phyloP scores from a whole-genome alignment of 1,139 yeast genomes.

The Kodamaea anthophila region DNA sequence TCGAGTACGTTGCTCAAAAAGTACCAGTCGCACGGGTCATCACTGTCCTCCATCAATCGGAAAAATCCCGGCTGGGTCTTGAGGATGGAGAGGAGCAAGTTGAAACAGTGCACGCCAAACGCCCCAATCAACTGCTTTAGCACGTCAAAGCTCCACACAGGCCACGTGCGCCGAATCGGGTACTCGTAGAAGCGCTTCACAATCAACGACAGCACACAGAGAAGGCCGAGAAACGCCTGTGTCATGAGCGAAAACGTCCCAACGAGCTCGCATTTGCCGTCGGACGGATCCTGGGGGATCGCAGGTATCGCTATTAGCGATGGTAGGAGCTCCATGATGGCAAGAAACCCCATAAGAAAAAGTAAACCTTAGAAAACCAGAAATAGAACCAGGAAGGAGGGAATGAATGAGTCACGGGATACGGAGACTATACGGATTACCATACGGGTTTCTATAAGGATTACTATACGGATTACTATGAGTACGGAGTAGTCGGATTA shows the following conservation, averaged over 20 bases:
- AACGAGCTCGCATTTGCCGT: slow-evolving; percentile 51
- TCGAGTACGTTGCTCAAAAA: slow-evolving; percentile 82
- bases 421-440: too few relatives aligned
- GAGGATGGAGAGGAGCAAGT: slow-evolving; percentile 63
- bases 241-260: slow-evolving; percentile 68
- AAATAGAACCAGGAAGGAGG: too few relatives aligned
- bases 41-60: slow-evolving; percentile 12
- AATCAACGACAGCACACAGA: slow-evolving; percentile 69
- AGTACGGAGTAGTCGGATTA: too few relatives aligned
- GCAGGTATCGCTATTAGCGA: too few relatives aligned
- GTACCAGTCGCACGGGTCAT: slow-evolving; percentile 84
- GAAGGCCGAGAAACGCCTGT: slow-evolving; percentile 62
- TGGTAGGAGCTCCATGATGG: too few relatives aligned
- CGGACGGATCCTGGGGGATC: too few relatives aligned
- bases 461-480: too few relatives aligned
- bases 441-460: too few relatives aligned
- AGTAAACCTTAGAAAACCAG: too few relatives aligned
- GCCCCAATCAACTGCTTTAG: slow-evolving; percentile 88
- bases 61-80: slow-evolving; percentile 21
- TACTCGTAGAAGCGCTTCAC: slow-evolving; percentile 72
- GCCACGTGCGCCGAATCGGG: slow-evolving; percentile 78
- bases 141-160: slow-evolving; percentile 85
- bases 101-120: slow-evolving; percentile 72
- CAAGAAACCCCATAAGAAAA: too few relatives aligned
- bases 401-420: too few relatives aligned